Percentiles rank a stretch among this genome's conserved stretches.
These are phyloP conservation scores for Neurospora sp. DNA, from an alignment of 495 filamentous ascomycete species.

Conservation along the genomic window DNA sequence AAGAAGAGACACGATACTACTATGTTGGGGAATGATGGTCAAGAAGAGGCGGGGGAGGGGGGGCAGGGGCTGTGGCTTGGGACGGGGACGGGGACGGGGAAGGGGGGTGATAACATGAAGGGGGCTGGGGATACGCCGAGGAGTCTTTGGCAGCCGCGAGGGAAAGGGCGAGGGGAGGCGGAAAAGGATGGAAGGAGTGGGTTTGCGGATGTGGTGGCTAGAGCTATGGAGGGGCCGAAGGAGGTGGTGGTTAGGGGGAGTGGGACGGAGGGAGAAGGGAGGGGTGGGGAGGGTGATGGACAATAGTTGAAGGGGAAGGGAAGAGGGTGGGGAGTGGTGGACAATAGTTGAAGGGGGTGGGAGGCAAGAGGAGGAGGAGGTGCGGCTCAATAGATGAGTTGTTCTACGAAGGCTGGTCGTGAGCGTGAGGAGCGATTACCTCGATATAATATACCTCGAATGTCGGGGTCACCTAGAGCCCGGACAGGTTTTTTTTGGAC, in stretches of 20 bases:
- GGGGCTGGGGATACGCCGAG: background rate
- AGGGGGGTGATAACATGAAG: background rate
- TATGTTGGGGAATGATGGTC: background rate
- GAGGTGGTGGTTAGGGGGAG: background rate
- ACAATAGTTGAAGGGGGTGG: background rate
- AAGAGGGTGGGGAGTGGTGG: background rate
- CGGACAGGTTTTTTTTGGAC: background rate
- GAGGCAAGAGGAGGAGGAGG: no score
- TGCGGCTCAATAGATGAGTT: no score
- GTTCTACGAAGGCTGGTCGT: background rate
- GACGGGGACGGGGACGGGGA: background rate
- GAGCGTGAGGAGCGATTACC: background rate
- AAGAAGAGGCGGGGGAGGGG: background rate
- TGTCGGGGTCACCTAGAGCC: background rate
- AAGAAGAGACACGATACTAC: background rate
- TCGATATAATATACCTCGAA: background rate
- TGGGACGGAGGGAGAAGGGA: background rate
- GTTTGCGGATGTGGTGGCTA: constrained; percentile 13
- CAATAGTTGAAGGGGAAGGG: background rate
- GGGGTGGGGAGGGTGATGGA: background rate
- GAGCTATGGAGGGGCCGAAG: constrained; percentile 6
- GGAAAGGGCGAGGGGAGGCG: background rate
- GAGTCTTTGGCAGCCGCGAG: background rate
- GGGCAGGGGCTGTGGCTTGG: background rate
- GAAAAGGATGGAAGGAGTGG: background rate